These are phyloP conservation scores for Helotiales sp. DNA, from an alignment of 2,329 filamentous ascomycete genomes.

Conservation along the genomic window DNA sequence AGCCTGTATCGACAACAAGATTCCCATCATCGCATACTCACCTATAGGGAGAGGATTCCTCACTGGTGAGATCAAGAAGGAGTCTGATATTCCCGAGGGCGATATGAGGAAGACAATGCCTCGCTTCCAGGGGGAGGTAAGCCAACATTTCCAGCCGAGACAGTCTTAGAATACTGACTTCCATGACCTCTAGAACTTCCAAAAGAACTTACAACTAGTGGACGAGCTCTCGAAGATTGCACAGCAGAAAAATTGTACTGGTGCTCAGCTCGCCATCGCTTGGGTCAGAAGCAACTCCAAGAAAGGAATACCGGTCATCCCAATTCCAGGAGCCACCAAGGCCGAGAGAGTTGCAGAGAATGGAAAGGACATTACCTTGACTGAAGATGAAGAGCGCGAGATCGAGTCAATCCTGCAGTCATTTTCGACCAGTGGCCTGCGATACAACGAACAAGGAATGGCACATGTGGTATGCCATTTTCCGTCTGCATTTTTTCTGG, in stretches of 20 bases:
- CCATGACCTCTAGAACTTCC: too few relatives aligned
- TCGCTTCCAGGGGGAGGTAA: slow-evolving; percentile 62
- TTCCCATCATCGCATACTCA: slow-evolving; percentile 72
- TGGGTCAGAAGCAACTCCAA: slow-evolving; percentile 44
- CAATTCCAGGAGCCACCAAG: slow-evolving; percentile 65
- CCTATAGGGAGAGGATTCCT: slow-evolving; percentile 58
- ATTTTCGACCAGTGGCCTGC: slow-evolving; percentile 48
- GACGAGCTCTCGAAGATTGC: slow-evolving; percentile 58
- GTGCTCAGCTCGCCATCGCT: slow-evolving; percentile 64
- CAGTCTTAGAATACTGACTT: too few relatives aligned
- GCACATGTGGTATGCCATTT: slow-evolving; percentile 6
- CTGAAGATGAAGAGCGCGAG: slow-evolving; percentile 49
- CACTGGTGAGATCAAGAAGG: slow-evolving; percentile 50
- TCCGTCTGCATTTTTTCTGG: too few relatives aligned
- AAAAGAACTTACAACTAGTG: slow-evolving; percentile 63
- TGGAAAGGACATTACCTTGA: slow-evolving; percentile 48
- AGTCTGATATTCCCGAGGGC: slow-evolving; percentile 55
- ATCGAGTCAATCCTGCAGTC: slow-evolving; percentile 50
- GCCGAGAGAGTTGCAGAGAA: slow-evolving; percentile 62
- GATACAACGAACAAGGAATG: slow-evolving; percentile 41
- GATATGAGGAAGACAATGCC: slow-evolving; percentile 59
- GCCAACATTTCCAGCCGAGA: too few relatives aligned
- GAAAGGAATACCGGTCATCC: slow-evolving; percentile 50
- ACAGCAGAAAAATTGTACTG: slow-evolving; percentile 57
- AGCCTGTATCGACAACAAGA: slow-evolving; percentile 61